A percentile compares a stretch with the other conserved stretches of the same genome.
Conservation (phyloP, 495 filamentous ascomycete genomes). For the Aspergillus ostianus region DNA sequence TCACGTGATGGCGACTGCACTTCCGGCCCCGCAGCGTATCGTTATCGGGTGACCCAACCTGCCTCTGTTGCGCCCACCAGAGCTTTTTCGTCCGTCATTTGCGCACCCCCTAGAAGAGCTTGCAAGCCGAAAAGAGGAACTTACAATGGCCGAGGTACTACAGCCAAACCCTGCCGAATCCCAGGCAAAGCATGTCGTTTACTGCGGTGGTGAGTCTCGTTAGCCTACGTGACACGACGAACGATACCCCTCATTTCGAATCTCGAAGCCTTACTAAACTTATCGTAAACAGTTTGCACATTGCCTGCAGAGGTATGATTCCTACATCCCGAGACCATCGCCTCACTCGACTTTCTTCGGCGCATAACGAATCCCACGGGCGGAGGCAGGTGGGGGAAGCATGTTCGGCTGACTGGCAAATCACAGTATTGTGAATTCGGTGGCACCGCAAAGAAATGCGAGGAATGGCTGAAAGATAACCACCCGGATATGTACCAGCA, state of each 20-base stretch:
- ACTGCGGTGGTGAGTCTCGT: constrained; percentile 70
- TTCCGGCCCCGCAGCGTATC: constrained; percentile 18
- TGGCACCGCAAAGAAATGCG: constrained; percentile 95
- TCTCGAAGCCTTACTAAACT: not conserved
- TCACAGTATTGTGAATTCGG: constrained; percentile 97
- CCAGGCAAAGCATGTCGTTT: constrained; percentile 66
- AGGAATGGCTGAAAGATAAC: constrained; percentile 84
- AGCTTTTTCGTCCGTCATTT: not conserved
- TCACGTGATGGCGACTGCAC: not conserved
- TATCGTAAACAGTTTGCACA: constrained; percentile 68
- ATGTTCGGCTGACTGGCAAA: constrained; percentile 6
- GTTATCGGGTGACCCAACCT: constrained; percentile 1
- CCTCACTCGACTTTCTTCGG: not conserved
- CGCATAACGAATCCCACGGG: not conserved
- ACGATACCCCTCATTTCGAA: not conserved
- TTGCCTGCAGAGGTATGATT: constrained; percentile 83
- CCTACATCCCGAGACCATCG: constrained; percentile 1
- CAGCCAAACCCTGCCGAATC: constrained; percentile 46
- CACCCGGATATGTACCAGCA: constrained; percentile 69
- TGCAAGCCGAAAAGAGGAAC: not conserved
- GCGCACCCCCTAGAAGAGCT: not conserved
- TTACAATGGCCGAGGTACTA: constrained; percentile 42
- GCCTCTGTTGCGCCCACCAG: not conserved
- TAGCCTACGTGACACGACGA: constrained; percentile 5
- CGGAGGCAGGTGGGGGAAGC: not conserved